These are phyloP conservation scores for Rhynchosporium secalis DNA, from an alignment of 2,329 filamentous ascomycete genomes.

Conservation along the genomic window DNA sequence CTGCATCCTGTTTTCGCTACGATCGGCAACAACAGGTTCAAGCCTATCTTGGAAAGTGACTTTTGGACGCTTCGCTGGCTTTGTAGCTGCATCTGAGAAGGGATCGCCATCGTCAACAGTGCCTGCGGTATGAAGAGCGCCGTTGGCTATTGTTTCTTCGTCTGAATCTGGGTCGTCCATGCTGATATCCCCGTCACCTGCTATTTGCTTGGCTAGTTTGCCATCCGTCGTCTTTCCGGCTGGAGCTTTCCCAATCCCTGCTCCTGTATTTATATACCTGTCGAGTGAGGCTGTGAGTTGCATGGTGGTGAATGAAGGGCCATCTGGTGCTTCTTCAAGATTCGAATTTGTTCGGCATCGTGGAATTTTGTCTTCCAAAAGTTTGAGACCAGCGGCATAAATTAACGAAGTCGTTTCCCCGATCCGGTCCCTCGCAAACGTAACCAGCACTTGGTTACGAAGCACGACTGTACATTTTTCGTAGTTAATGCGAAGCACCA, in stretches of 20 bases:
- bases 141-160: constrained; percentile 24
- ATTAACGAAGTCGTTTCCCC: constrained; percentile 75
- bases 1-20: constrained; percentile 48
- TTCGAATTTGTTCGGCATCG: constrained; percentile 64
- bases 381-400: constrained; percentile 71
- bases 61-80: constrained; percentile 40
- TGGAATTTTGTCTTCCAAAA: constrained; percentile 67
- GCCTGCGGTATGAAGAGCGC: constrained; percentile 6
- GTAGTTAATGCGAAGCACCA: constrained; percentile 79
- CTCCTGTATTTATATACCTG: constrained; percentile 52
- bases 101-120: constrained; percentile 27
- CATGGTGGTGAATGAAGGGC: constrained; percentile 50
- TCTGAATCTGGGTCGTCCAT: constrained; percentile 26
- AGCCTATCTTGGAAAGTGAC: constrained; percentile 54
- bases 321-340: constrained; percentile 38
- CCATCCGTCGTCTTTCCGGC: constrained; percentile 47
- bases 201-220: constrained; percentile 31
- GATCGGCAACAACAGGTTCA: constrained; percentile 22
- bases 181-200: constrained; percentile 25
- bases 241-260: constrained; percentile 57
- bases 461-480: constrained; percentile 81
- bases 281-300: constrained; percentile 58
- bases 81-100: constrained; percentile 24
- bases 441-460: constrained; percentile 74
- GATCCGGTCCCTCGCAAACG: constrained; percentile 69